Evolutionary conservation across 1,284 basidiomycete species (phyloP), one percentile per base, ranked within the genome.

Genomic region (Melanopsichium pennsylvanicum): DNA sequence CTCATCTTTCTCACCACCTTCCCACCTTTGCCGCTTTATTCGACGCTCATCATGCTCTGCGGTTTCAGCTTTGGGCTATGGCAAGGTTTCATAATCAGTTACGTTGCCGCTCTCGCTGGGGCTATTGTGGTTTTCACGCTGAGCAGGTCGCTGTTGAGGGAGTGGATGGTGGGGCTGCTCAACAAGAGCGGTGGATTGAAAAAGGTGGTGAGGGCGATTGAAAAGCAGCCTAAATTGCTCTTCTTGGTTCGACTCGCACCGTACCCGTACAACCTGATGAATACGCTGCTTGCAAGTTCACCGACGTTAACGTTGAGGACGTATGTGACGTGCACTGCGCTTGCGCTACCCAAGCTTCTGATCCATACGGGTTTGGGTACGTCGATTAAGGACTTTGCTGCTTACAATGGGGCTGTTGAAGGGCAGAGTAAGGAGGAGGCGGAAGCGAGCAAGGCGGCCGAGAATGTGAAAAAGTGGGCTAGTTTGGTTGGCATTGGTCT

Each of bases 21-120:
- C 78, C 81, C 91, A 49, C 91, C 91, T 34, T 75, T 93, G 44
- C 91, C 91, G 36, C 84, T 93, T 67, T 93, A 93, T 82, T 92
- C 90, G 70, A 93, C 91, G 9, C 85, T 93, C 82, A 91, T 92
- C 81, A 86, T 90, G 74, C 85, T 93, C 66, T 90, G 90, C 54
- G 91, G 91, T 32, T 93, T 92, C 82, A 91, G 90, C 13, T 93
- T 88, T 76, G 91, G 91, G 50, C 84, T 89, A 25, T 88, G 87
- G 87, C 86, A 85, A 40, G 91, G 91, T 70, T 89, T 89, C 57
- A 81, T 89, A 73, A 87, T 93, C 80, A 92, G 90, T 47, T 93
- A 93, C 82, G 85, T 86, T 70, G 88, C 91, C n/a, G 91, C 91
- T 6, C 86, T 93, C 29, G 82, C 86, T 2, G 91, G 91, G 62